Conservation (phyloP, 495 filamentous ascomycete species). For the Daldinia decipiens region DNA sequence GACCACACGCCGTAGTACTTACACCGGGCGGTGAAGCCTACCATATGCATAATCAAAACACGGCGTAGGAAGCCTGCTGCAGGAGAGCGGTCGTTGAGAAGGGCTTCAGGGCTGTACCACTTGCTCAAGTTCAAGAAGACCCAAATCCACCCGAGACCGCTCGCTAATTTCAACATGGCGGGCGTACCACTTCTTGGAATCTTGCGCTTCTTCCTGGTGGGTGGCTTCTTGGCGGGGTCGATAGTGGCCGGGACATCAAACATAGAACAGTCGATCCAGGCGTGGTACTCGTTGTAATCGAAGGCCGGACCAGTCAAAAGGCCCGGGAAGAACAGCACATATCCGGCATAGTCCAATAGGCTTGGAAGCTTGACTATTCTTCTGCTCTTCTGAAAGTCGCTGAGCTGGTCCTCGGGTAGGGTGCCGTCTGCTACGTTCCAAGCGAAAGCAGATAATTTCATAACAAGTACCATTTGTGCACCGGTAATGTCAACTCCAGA, state of each 20-base stretch:
- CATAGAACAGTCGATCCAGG: slow-evolving; percentile 93
- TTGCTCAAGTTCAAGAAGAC: slow-evolving; percentile 77
- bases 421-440: slow-evolving; percentile 96
- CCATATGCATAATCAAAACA: slow-evolving; percentile 80
- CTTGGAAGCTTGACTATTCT: slow-evolving; percentile 76
- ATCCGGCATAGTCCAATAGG: slow-evolving; percentile 83
- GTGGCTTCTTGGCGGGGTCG: slow-evolving; percentile 81
- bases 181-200: slow-evolving; percentile 92
- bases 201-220: slow-evolving; percentile 90
- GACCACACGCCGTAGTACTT: slow-evolving; percentile 98
- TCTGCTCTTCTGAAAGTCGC: slow-evolving; percentile 85
- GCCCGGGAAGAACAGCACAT: slow-evolving; percentile 93
- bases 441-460: slow-evolving; percentile 97
- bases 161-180: slow-evolving; percentile 77
- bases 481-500: slow-evolving; percentile 86
- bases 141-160: slow-evolving; percentile 81
- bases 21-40: slow-evolving; percentile 78
- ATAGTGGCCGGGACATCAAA: slow-evolving; percentile 84
- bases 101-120: slow-evolving; percentile 68
- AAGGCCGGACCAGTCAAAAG: slow-evolving; percentile 90
- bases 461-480: slow-evolving; percentile 97
- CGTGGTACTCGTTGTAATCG: slow-evolving; percentile 89
- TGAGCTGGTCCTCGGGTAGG: slow-evolving; percentile 78
- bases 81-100: slow-evolving; percentile 71
- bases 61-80: slow-evolving; percentile 74